phyloP scores from a whole-genome alignment of 2,329 filamentous ascomycete species.

The Phaeosphaeriaceae sp. region DNA sequence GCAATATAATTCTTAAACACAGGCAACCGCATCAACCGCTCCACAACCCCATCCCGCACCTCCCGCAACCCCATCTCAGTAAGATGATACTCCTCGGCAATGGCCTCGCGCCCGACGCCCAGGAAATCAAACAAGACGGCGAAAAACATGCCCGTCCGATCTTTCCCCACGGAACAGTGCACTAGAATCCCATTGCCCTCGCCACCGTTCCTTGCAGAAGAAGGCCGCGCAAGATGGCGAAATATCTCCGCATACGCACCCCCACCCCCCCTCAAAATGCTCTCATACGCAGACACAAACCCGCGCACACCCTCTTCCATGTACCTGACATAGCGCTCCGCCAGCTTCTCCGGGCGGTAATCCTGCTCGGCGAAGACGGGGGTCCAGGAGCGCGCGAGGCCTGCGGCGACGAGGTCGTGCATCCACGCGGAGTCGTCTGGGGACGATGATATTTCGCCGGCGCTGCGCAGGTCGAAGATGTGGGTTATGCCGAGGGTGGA shows the following conservation, averaged over 20 bases:
- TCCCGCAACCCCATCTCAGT: conserved; percentile 66
- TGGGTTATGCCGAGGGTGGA: conserved; percentile 63
- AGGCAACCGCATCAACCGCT: conserved; percentile 53
- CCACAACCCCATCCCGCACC: conserved; percentile 55
- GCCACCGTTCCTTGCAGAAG: conserved; percentile 54
- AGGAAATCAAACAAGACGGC: conserved; percentile 70
- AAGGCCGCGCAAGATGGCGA: conserved; percentile 68
- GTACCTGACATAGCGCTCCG: conserved; percentile 66
- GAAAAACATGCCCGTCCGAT: conserved; percentile 74
- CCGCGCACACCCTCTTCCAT: conserved; percentile 62
- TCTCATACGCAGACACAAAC: conserved; percentile 68
- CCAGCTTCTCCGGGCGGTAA: conserved; percentile 68
- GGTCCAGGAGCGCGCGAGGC: conserved; percentile 61
- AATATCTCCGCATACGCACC: conserved; percentile 49
- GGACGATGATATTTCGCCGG: conserved; percentile 63
- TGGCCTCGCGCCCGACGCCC: conserved; percentile 64
- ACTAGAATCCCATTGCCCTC: conserved; percentile 61
- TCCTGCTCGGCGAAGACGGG: conserved; percentile 70
- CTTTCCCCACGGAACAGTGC: conserved; percentile 80
- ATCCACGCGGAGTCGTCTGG: conserved; percentile 32
- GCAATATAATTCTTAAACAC: conserved; percentile 35
- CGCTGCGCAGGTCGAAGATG: conserved; percentile 73
- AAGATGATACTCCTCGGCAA: conserved; percentile 70
- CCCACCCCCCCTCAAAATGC: conserved; percentile 64
- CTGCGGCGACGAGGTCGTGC: conserved; percentile 37